Conservation (phyloP, 495 filamentous ascomycete genomes). For the Chaetomium tenue region DNA sequence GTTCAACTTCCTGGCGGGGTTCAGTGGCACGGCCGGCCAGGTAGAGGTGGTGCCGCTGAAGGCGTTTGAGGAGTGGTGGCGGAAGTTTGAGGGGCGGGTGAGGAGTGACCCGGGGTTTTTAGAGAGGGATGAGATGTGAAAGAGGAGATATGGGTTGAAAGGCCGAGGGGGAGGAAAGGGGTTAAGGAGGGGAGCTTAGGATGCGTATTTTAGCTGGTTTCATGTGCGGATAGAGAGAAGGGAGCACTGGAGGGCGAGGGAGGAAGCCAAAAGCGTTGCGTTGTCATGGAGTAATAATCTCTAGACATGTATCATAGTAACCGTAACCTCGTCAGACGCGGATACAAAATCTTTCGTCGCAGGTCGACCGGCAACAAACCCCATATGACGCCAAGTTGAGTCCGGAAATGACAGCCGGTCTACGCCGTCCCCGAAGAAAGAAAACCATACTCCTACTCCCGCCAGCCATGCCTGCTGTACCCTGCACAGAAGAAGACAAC, state of each 20-base stretch:
- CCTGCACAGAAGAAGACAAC: constrained; percentile 8
- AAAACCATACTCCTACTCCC: constrained; percentile 1
- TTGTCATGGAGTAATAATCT: constrained; percentile 14
- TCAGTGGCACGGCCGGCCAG: constrained; percentile 57
- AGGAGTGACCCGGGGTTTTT: constrained; percentile 85
- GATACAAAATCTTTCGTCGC: neutral
- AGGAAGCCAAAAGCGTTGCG: neutral
- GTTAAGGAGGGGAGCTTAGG: neutral
- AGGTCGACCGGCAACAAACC: neutral
- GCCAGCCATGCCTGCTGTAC: constrained; percentile 12
- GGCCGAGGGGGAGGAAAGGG: neutral
- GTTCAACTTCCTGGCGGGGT: constrained; percentile 95
- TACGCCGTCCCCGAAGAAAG: neutral
- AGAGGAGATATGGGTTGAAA: neutral
- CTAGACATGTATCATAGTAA: constrained; percentile 14
- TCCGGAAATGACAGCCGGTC: neutral
- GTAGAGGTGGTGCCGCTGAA: constrained; percentile 85
- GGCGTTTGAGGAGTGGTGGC: constrained; percentile 96
- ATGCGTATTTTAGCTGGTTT: neutral
- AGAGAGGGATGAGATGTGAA: constrained; percentile 60
- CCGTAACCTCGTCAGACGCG: constrained; percentile 11
- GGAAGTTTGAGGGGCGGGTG: constrained; percentile 87
- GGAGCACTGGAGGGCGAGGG: neutral
- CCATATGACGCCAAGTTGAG: neutral
- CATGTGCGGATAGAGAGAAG: neutral